phyloP scores from a whole-genome alignment of 129 eudicot genomes.

The Cynara cardunculus region DNA sequence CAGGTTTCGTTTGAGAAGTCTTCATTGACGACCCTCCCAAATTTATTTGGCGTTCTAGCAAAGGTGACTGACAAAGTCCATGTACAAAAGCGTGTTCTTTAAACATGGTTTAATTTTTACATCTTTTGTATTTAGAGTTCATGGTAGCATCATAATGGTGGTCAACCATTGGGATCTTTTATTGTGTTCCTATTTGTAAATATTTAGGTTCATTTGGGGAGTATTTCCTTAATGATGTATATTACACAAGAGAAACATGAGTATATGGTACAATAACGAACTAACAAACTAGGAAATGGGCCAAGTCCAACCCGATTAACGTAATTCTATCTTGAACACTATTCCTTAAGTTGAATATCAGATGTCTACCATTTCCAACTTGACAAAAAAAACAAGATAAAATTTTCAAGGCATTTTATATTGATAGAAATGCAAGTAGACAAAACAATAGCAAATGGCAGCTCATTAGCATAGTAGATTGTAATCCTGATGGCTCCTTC shows the following conservation, averaged over 20 bases:
- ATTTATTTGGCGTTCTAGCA: slow-evolving; percentile 47
- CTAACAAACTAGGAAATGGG: not conserved
- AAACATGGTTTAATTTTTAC: not conserved
- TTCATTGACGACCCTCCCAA: slow-evolving; percentile 39
- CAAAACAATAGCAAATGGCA: not conserved
- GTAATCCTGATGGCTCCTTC: not conserved
- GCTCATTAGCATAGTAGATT: not conserved
- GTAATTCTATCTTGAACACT: not conserved
- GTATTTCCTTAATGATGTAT: not conserved
- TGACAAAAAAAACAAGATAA: not conserved
- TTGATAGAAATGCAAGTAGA: not conserved
- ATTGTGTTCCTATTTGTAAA: not conserved
- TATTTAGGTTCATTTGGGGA: slow-evolving; percentile 1
- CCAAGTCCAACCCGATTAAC: not conserved
- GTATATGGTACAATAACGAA: not conserved
- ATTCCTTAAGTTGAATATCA: not conserved
- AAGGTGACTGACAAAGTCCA: slow-evolving; percentile 47
- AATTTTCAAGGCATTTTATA: not conserved
- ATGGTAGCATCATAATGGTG: slow-evolving; percentile 7
- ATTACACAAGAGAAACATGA: slow-evolving; percentile 1
- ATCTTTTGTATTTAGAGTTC: not conserved
- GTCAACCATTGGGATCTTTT: not conserved
- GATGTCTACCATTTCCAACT: not conserved
- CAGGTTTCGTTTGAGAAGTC: slow-evolving; percentile 59
- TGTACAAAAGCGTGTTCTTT: slow-evolving; percentile 10